Conservation (phyloP, 2,329 filamentous ascomycete species). For the Scedosporium minutisporum region DNA sequence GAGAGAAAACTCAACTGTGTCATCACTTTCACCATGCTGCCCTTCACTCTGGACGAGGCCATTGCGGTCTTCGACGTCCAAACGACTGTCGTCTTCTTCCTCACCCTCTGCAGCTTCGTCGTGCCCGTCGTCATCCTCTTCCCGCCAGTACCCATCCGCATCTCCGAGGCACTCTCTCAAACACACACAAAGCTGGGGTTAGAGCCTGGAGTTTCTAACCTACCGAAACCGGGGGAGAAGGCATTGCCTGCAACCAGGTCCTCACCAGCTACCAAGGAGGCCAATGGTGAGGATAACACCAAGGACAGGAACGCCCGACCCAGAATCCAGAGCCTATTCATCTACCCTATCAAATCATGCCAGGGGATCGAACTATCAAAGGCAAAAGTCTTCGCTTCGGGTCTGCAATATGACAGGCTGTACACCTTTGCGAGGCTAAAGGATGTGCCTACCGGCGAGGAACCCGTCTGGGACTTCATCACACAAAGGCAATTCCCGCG, state of each 20-base stretch:
- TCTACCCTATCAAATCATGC: slow-evolving; percentile 81
- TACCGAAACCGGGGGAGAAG: background rate
- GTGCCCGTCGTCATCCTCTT: slow-evolving; percentile 45
- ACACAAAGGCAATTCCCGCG: slow-evolving; percentile 60
- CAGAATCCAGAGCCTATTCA: slow-evolving; percentile 37
- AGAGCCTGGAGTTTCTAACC: background rate
- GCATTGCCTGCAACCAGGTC: background rate
- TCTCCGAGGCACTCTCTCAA: slow-evolving; percentile 43
- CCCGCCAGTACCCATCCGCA: slow-evolving; percentile 42
- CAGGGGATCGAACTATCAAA: slow-evolving; percentile 61
- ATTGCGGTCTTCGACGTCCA: slow-evolving; percentile 18
- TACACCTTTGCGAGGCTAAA: slow-evolving; percentile 69
- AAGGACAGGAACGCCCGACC: background rate
- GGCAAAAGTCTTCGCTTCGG: slow-evolving; percentile 55
- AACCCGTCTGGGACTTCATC: slow-evolving; percentile 57
- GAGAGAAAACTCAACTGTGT: background rate
- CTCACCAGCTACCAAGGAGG: background rate
- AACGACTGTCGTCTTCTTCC: slow-evolving; percentile 28
- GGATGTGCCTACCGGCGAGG: slow-evolving; percentile 12
- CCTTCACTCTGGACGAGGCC: slow-evolving; percentile 12
- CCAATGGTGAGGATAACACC: too few species aligned
- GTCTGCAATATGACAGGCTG: slow-evolving; percentile 70
- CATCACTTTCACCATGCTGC: slow-evolving; percentile 9
- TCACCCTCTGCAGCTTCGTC: slow-evolving; percentile 40
- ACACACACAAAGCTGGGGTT: slow-evolving; percentile 41